Percentiles rank a stretch among this genome's conserved stretches.
phyloP scores from a whole-genome alignment of 2,329 filamentous ascomycete species.

The Neonectria magnoliae region DNA sequence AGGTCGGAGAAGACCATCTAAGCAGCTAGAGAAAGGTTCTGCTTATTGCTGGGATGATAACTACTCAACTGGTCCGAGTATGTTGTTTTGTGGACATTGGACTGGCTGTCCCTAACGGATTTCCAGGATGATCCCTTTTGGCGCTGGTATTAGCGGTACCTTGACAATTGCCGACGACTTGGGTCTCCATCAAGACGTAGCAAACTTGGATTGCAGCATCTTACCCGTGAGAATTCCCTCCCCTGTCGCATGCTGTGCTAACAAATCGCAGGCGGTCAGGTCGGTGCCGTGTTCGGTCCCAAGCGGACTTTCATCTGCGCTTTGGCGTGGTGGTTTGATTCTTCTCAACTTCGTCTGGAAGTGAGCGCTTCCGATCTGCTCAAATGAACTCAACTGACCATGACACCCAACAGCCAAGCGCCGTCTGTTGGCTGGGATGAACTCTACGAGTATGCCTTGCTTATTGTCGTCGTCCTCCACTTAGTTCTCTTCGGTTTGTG shows the following conservation, averaged over 20 bases:
- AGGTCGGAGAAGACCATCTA: too few relatives aligned
- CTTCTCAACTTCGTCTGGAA: conserved; percentile 62
- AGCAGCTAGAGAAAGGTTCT: too few relatives aligned
- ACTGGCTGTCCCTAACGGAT: too few relatives aligned
- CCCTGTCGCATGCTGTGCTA: background rate
- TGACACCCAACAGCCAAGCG: conserved; percentile 43
- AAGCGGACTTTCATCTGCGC: background rate
- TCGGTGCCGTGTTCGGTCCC: background rate
- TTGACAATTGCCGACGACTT: background rate
- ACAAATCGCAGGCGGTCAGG: too few relatives aligned
- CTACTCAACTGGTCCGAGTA: too few relatives aligned
- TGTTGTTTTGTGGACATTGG: too few relatives aligned
- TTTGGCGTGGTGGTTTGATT: conserved; percentile 48
- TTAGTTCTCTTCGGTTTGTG: conserved; percentile 55
- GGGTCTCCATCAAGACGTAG: background rate
- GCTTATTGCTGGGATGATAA: too few relatives aligned
- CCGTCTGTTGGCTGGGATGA: conserved; percentile 52
- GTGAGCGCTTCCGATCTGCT: conserved; percentile 43
- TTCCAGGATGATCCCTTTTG: background rate
- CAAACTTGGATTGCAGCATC: background rate
- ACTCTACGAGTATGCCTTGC: conserved; percentile 51
- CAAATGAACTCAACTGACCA: too few relatives aligned
- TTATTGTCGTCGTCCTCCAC: conserved; percentile 56
- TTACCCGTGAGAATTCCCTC: background rate
- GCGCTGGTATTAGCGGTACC: background rate